Percentiles rank a stretch among this genome's conserved stretches.
phyloP scores from a whole-genome alignment of 371 early-diverging fungal genomes.

The Batrachochytrium dendrobatidis region DNA sequence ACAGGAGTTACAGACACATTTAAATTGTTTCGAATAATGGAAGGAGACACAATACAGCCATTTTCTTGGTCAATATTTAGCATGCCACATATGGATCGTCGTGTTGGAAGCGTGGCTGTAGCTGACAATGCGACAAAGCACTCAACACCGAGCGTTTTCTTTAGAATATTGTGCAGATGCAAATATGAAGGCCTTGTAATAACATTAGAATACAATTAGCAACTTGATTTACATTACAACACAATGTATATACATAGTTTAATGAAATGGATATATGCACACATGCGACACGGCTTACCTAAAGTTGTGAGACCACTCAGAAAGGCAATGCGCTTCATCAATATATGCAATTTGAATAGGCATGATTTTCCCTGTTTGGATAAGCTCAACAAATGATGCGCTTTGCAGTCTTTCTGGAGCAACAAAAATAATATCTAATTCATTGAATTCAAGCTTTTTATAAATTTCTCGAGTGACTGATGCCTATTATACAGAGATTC shows the following conservation, averaged over 20 bases:
- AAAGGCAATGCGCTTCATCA: slow-evolving; percentile 80
- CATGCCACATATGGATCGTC: slow-evolving; percentile 42
- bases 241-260: too few species aligned
- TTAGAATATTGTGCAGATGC: slow-evolving; percentile 38
- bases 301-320: slow-evolving; percentile 84
- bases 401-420: slow-evolving; percentile 58
- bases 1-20: slow-evolving; percentile 36
- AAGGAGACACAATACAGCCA: slow-evolving; percentile 39
- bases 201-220: too few species aligned
- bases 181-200: too few species aligned
- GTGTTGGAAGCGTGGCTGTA: slow-evolving; percentile 61
- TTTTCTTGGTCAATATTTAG: slow-evolving; percentile 33
- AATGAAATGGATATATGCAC: too few species aligned
- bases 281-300: slow-evolving; percentile 39
- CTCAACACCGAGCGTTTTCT: slow-evolving; percentile 32
- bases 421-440: slow-evolving; percentile 53
- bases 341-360: slow-evolving; percentile 50
- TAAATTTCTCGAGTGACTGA: slow-evolving; percentile 27
- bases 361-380: slow-evolving; percentile 37
- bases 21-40: slow-evolving; percentile 48
- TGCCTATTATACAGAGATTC: not conserved
- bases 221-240: too few species aligned
- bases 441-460: slow-evolving; percentile 28
- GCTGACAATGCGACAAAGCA: slow-evolving; percentile 79
- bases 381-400: slow-evolving; percentile 39